Percentiles rank a stretch among this genome's conserved stretches.
Evolutionary conservation across 2,329 filamentous ascomycete genomes (phyloP).

Genomic region (Colletotrichum sp.): DNA sequence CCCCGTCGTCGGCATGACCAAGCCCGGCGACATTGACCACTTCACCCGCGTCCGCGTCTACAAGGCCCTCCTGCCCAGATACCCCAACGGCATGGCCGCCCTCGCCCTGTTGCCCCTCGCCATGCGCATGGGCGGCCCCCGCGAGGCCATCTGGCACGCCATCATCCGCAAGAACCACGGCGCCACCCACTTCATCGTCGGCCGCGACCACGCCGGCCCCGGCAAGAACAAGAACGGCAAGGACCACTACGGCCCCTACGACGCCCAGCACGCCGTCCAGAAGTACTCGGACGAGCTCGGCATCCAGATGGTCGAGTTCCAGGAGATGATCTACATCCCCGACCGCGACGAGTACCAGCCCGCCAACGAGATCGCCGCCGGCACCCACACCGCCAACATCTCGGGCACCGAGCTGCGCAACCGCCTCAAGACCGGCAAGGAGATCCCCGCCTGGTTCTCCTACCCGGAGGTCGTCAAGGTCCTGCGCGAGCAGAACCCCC

Average conservation of each 20-base stretch:
- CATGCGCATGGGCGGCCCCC: slow-evolving; percentile 98
- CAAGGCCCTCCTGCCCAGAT: slow-evolving; percentile 93
- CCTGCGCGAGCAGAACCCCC: slow-evolving; percentile 93
- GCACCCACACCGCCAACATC: slow-evolving; percentile 86
- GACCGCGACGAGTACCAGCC: slow-evolving; percentile 97
- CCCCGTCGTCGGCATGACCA: slow-evolving; percentile 96
- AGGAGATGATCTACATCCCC: slow-evolving; percentile 99
- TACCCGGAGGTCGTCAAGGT: slow-evolving; percentile 98
- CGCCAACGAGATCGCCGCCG: slow-evolving; percentile 84
- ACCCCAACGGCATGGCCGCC: slow-evolving; percentile 99
- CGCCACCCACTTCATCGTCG: slow-evolving; percentile 98
- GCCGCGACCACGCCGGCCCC: slow-evolving; percentile 95
- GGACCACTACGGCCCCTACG: slow-evolving; percentile 98
- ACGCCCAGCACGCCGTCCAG: slow-evolving; percentile 94
- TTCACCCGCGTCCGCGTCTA: slow-evolving; percentile 99
- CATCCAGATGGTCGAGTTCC: slow-evolving; percentile 98
- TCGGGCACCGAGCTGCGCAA: slow-evolving; percentile 90
- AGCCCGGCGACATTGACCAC: slow-evolving; percentile 99
- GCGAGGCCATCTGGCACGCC: slow-evolving; percentile 99
- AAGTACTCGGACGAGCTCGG: slow-evolving; percentile 96
- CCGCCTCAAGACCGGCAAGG: slow-evolving; percentile 87
- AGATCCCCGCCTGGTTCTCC: slow-evolving; percentile 99
- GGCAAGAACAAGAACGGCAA: slow-evolving; percentile 97
- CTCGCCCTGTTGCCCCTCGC: slow-evolving; percentile 93
- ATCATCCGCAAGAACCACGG: slow-evolving; percentile 99